Evolutionary conservation across 108 stramenopile species (phyloP), one percentile per base, ranked within the genome.

Genomic region (Aurantiochytrium sp.): DNA sequence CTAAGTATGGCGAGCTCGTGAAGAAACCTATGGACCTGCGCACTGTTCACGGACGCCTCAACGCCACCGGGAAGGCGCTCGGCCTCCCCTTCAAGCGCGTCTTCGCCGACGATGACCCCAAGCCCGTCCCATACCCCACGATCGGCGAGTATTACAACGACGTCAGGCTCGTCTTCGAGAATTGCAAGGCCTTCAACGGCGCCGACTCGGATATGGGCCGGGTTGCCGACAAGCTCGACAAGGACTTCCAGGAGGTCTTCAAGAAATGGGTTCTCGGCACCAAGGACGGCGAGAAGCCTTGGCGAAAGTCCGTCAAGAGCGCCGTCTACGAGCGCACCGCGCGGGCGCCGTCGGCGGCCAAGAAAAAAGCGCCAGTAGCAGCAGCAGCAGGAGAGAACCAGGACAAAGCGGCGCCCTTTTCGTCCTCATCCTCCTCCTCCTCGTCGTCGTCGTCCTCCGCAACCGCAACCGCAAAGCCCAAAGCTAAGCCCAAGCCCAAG

Each of bases 151-250:
- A 39, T 2, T 27, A 81, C 27, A 48, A 41, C 0, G 73, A 81
- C 32, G 73, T 81, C 10, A 48, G 30, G 73, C 73, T 41, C 24
- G 73, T 81, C 42, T 81, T 81, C 2, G 42, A 81, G 3, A 81
- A 81, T 81, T 81, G 73, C 45, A 81, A 48, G 42, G 32, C 39
- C 39, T 81, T 48, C 39, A 48, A 81, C 73, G 73, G 73, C 10
- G 73, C 36, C 6, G 73, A 81, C 24, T 48, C 42, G 10, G 42
- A 41, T 6, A 81, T 48, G 73, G 73, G 73, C 24, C 39, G 30
- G 15, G 45, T 41, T 6, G 73, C 73, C 30, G 73, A 48, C 6
- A 81, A 81, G 1, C 42, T 81, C 24, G 42, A 27, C 39, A 12
- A 12, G 6, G 42, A 48, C 21, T 81, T 81, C 45, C 12, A 48